Conservation (phyloP, 2,329 filamentous ascomycete genomes). For the Colletotrichum sp. region DNA sequence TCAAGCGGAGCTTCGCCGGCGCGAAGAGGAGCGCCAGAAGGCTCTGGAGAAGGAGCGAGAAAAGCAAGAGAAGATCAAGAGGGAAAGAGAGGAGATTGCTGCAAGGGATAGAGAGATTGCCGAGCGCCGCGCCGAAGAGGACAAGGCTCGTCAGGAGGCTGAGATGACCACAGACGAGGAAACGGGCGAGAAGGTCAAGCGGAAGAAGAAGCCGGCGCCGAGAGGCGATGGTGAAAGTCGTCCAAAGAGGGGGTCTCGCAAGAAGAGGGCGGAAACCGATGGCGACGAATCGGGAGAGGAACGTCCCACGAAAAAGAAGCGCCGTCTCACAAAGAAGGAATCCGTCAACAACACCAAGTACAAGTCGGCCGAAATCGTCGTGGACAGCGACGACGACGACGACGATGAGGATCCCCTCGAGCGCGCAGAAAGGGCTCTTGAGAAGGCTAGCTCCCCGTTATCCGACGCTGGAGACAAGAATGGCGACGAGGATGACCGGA, state of each 20-base stretch:
- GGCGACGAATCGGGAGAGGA: slow-evolving; percentile 54
- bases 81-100: slow-evolving; percentile 81
- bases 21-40: slow-evolving; percentile 77
- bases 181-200: slow-evolving; percentile 80
- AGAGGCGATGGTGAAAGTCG: slow-evolving; percentile 31
- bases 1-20: slow-evolving; percentile 77
- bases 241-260: slow-evolving; percentile 65
- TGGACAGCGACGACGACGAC: slow-evolving; percentile 73
- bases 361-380: slow-evolving; percentile 85
- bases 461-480: slow-evolving; percentile 36
- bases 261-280: slow-evolving; percentile 46
- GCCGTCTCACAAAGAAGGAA: slow-evolving; percentile 57
- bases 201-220: slow-evolving; percentile 68
- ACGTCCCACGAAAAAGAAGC: slow-evolving; percentile 66
- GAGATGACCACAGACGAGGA: slow-evolving; percentile 84
- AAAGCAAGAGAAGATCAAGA: slow-evolving; percentile 80
- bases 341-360: slow-evolving; percentile 63
- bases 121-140: slow-evolving; percentile 73
- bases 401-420: slow-evolving; percentile 48
- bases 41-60: slow-evolving; percentile 74
- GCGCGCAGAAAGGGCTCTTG: slow-evolving; percentile 47
- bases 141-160: slow-evolving; percentile 70
- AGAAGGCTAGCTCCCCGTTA: slow-evolving; percentile 37
- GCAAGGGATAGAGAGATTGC: slow-evolving; percentile 77
- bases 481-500: slow-evolving; percentile 42